Evolutionary conservation across 495 filamentous ascomycete genomes (phyloP), one percentile per base, ranked within the genome.

Genomic region (Neurospora terricola): DNA sequence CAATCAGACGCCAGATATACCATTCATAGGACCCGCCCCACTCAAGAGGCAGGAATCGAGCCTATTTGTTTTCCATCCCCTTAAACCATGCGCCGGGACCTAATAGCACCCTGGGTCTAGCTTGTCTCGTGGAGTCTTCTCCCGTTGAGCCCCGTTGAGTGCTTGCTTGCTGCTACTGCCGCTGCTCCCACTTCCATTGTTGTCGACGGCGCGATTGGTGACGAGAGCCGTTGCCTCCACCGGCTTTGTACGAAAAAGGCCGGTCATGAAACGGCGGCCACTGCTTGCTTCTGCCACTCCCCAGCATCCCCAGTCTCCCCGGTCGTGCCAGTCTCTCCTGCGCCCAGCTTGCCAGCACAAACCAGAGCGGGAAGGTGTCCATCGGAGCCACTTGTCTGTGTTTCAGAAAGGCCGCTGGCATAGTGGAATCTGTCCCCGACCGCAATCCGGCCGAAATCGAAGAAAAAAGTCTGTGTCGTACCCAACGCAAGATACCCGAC

Each of bases 321-420:
- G 12, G 27, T 2, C 54, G 23, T 66, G 54, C 54, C 54, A 8
- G 54, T 62, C 54, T 62, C 23, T 62, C 54, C 23, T 62, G 54
- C 54, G 54, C 23, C 54, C 54, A 62, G 54, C 54, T 30, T 62
- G 54, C 54, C 54, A 66, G 54, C 54, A 66, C 54, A 66, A 66
- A 66, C 54, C 54, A 66, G 54, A 66, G 54, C 54, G 14, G 54
- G 27, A 75, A 70, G 62, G 38, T 66, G 42, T 59, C 73, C 69
- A 74, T 38, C 54, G 27, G 54, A 39, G 78, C 76, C 78, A 79
- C 77, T 75, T 80, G 78, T 77, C 76, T 73, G 71, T 80, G 77
- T 79, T 77, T 80, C 78, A 80, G 72, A 73, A 72, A 73, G 73
- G 54, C 69, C 73, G 73, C 76, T 76, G 73, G 45, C 75, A 74